Evolutionary conservation across 352 stramenopile genomes (phyloP), one percentile per base, ranked within the genome.

Genomic region (Phytophthora ramorum): DNA sequence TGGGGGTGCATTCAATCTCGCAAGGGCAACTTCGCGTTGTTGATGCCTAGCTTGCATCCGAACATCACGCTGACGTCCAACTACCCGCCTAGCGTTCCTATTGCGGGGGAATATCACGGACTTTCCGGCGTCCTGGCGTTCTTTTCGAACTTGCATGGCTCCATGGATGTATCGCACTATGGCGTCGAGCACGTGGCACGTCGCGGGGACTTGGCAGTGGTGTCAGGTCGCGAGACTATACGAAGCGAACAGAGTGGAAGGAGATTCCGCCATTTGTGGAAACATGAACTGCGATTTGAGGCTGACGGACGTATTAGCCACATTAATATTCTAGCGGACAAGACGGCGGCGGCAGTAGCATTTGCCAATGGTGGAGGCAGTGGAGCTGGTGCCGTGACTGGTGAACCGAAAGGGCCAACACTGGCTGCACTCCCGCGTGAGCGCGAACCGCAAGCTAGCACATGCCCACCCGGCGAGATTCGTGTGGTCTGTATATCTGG

Each of bases 321-420:
- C 59, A 89, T 95, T 67, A 91, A 94, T 63, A 90, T 95, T 71
- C 75, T 94, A 16, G 87, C 78, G n/a, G 87, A 95, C 66, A 89
- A 93, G 57, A 89, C 83, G 8, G 83, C 87, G 4, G 86, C 87
- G 1, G 73, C 87, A 10, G 84, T 94, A 43, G 87, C 85, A 24
- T 96, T 96, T 61, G 83, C 76, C 3, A 76, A 83, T 67, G 56
- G 56, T 7, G 70, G 70, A 8, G 60, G 66, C 1, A 78, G 53
- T 55, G 55, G 66, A 44, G 48, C 43, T 52, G 56, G 60, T 45
- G 28, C 51, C 7, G 78, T 86, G 44, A 81, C 70, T 20, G 79
- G 72, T 1, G 85, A 87, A 0, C 75, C 81, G 8, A 87, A 71
- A 53, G 70, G 56, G 10, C 61, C 65, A 16, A 56, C 60, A 16